Conservation (phyloP, 192 early-diverging fungal species). For the Cetraspora pellucida region DNA sequence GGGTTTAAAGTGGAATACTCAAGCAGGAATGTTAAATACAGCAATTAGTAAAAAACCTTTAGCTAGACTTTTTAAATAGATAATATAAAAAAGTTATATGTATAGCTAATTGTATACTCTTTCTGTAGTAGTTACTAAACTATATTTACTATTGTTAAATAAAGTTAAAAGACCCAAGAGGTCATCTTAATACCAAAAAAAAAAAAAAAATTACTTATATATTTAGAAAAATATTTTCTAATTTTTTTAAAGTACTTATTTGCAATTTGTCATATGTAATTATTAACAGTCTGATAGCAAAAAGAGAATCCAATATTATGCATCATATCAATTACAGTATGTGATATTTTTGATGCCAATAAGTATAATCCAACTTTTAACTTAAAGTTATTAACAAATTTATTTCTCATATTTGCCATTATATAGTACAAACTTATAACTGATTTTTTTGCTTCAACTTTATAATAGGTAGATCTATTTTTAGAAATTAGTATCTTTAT, state of each 20-base stretch:
- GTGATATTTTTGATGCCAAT: neutral
- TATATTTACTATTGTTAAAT: too few species aligned
- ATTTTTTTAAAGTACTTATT: neutral
- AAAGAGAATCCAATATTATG: neutral
- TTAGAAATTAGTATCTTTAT: neutral
- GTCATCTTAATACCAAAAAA: too few species aligned
- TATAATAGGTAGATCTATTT: neutral
- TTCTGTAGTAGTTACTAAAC: too few species aligned
- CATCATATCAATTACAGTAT: neutral
- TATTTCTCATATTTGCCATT: neutral
- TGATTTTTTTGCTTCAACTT: conserved; percentile 2
- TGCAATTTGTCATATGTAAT: neutral
- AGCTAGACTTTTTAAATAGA: too few species aligned
- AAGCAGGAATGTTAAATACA: too few species aligned
- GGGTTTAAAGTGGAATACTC: too few species aligned
- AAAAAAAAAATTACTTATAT: too few species aligned
- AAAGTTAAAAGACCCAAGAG: too few species aligned
- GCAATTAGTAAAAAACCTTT: too few species aligned
- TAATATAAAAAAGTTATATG: too few species aligned
- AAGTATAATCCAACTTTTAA: neutral
- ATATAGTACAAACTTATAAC: neutral
- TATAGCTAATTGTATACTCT: too few species aligned
- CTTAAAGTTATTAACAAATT: neutral
- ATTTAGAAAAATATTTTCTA: too few species aligned
- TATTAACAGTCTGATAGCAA: neutral